Percentiles rank a stretch among this genome's conserved stretches.
Conservation (phyloP, 305 asterid species). For the Fraxinus albicans region DNA sequence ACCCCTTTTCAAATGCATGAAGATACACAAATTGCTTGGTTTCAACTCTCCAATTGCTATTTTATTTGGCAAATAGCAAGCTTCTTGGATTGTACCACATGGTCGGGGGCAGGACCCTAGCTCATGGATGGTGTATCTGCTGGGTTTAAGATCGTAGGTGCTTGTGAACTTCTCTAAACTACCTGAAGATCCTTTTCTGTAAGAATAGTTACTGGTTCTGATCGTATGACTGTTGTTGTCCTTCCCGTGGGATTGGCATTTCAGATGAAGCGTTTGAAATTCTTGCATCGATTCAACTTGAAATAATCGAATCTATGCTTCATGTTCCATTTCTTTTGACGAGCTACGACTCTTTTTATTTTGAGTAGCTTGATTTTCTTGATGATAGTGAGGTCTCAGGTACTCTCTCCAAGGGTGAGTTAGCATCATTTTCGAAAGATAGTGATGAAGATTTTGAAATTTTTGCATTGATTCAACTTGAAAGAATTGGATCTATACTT, state of each 20-base stretch:
- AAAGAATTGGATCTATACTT: constrained; percentile 65
- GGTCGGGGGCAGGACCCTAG: constrained; percentile 84
- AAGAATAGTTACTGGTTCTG: constrained; percentile 55
- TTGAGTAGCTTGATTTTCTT: constrained; percentile 71
- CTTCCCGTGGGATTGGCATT: constrained; percentile 88
- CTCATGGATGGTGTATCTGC: constrained; percentile 84
- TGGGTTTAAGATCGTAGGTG: constrained; percentile 68
- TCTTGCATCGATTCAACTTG: constrained; percentile 76
- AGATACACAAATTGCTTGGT: constrained; percentile 15
- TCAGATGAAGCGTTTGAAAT: constrained; percentile 84
- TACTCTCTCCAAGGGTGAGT: constrained; percentile 66
- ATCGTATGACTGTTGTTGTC: constrained; percentile 70
- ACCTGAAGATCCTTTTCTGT: constrained; percentile 74
- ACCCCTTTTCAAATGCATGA: constrained; percentile 6
- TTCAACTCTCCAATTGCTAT: constrained; percentile 10
- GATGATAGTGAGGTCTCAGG: constrained; percentile 71
- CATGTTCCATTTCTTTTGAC: constrained; percentile 73
- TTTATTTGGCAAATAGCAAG: constrained; percentile 51
- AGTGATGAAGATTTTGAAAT: constrained; percentile 83
- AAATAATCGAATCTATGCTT: constrained; percentile 63
- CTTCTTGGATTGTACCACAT: neutral
- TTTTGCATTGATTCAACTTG: constrained; percentile 75
- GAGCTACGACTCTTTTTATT: constrained; percentile 77
- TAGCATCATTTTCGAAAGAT: constrained; percentile 75
- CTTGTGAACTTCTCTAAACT: neutral